Evolutionary conservation across 805 yeast genomes (phyloP).

Genomic region (Citeromyces nyonsensis): DNA sequence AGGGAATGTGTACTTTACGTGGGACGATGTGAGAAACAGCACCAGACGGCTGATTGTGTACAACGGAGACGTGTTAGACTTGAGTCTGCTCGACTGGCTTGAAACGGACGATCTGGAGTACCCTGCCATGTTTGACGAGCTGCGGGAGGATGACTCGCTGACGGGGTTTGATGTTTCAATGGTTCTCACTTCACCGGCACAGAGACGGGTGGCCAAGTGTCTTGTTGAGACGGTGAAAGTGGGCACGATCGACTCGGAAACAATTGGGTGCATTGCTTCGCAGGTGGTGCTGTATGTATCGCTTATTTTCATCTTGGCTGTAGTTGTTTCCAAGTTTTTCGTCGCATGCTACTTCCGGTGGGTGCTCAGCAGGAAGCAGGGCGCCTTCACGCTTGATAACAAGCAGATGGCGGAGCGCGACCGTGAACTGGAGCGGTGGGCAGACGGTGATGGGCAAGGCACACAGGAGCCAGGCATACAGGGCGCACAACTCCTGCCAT

Average conservation of each 20-base stretch:
- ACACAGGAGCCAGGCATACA: conserved; percentile 31
- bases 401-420: conserved; percentile 49
- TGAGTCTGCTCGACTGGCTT: conserved; percentile 66
- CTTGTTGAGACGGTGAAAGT: conserved; percentile 75
- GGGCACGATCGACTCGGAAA: conserved; percentile 77
- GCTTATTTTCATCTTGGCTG: conserved; percentile 68
- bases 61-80: conserved; percentile 79
- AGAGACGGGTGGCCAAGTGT: conserved; percentile 66
- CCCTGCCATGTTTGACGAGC: conserved; percentile 54
- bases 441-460: conserved; percentile 43
- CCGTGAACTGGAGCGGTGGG: conserved; percentile 73
- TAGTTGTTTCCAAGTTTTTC: conserved; percentile 63
- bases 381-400: conserved; percentile 35
- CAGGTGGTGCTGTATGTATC: conserved; percentile 69
- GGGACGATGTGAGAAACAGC: conserved; percentile 70
- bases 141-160: conserved; percentile 36
- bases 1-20: conserved; percentile 75
- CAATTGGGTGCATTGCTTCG: conserved; percentile 91
- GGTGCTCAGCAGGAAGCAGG: conserved; percentile 66
- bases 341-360: conserved; percentile 86
- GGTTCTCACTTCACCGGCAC: conserved; percentile 48
- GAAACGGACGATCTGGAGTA: conserved; percentile 51
- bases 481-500: conserved; percentile 18
- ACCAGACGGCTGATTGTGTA: conserved; percentile 73
- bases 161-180: conserved; percentile 75